phyloP scores from a whole-genome alignment of 768 basidiomycete species.

The Lentinula detonsa region DNA sequence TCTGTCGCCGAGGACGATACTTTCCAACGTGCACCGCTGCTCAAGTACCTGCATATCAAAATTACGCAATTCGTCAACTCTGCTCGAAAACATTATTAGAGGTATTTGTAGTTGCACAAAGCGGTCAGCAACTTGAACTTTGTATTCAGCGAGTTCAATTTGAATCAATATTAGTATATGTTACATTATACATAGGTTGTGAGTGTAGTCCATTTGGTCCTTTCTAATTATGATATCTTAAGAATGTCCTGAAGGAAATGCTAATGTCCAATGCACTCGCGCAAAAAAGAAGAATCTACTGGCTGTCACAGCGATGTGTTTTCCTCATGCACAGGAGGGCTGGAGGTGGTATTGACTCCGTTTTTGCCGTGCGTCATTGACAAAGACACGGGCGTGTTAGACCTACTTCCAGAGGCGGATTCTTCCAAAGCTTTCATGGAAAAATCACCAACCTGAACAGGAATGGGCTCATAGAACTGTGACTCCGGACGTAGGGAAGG shows the following conservation, averaged over 20 bases:
- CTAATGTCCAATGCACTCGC: not conserved
- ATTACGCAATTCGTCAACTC: slow-evolving; percentile 1
- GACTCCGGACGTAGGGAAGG: not conserved
- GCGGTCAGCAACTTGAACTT: too few species aligned
- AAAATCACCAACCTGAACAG: not conserved
- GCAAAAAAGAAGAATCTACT: not conserved
- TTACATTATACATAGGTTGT: not conserved
- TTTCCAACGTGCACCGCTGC: not conserved
- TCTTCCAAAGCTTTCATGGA: not conserved
- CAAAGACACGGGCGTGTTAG: not conserved
- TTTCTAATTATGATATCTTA: not conserved
- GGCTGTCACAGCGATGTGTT: not conserved
- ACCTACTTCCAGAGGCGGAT: not conserved
- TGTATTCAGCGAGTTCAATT: not conserved
- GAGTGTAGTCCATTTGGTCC: not conserved
- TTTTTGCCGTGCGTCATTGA: not conserved
- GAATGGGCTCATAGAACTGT: not conserved
- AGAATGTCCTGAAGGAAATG: not conserved
- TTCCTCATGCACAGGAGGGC: not conserved
- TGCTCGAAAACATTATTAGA: not conserved
- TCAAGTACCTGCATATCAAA: slow-evolving; percentile 4
- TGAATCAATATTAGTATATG: not conserved
- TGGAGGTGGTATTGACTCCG: not conserved
- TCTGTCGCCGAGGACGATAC: not conserved
- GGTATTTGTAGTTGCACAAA: too few species aligned